Evolutionary conservation across 495 filamentous ascomycete genomes (phyloP), one percentile per base, ranked within the genome.

Genomic region (Penicillium waksmanii): DNA sequence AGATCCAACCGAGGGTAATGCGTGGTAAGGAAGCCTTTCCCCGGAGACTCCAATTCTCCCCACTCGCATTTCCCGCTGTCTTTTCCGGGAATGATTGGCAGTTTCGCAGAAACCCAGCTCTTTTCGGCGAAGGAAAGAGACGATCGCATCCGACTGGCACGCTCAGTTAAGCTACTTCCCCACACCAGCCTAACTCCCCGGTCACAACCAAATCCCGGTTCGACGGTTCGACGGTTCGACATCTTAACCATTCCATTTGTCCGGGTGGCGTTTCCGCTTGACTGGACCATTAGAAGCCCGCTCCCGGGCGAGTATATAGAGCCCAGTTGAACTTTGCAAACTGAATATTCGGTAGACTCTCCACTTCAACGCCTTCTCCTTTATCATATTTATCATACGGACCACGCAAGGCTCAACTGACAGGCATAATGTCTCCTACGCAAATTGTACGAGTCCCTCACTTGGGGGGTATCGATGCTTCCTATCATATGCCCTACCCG

Each of bases 401-500:
- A 40, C 36, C 36, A 40, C 36, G 36, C 36, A 40, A 40, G 36
- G 36, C 36, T 40, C 36, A 40, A 40, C 36, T 40, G 36, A 40
- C 36, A 40, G 36, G 36, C 36, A 40, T 40, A 40, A 40, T 40
- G 36, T 40, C 36, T n/a, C 36, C 2, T 40, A 40, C 36, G 36
- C 36, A 40, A 40, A 75, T 56, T 5, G 42, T 77, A 35, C 38
- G 40, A 3, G 73, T 79, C 23, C 61, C 76, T 46, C 73, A 77
- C 54, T 56, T 79, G 18, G 73, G 71, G n/a, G 76, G 70, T 3
- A 72, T 72, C 47, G 66, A 62, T 8, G 73, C 62, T 1, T 68
- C 60, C 18, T 78, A 76, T 55, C 67, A 70, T n/a, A 71, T 76
- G 61, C 61, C 72, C 5, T 17, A 62, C 31, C 58, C 69, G 9